A percentile compares a stretch with the other conserved stretches of the same genome.
Evolutionary conservation across 1,139 yeast genomes (phyloP).

Genomic region (Meyerozyma athensensis): DNA sequence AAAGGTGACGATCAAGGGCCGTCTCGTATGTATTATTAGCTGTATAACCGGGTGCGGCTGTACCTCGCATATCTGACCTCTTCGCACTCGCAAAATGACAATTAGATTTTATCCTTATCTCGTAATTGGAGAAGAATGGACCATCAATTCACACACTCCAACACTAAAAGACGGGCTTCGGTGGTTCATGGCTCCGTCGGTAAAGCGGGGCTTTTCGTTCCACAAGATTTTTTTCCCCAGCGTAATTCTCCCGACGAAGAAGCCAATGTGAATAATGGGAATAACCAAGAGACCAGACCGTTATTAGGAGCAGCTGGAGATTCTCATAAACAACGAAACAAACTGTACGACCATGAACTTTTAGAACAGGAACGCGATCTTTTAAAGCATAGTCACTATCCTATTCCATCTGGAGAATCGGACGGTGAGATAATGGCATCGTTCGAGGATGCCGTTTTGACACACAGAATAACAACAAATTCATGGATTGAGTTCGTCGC

Average conservation of each 20-base stretch:
- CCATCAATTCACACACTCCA: constrained; percentile 46
- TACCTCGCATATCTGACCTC: not conserved
- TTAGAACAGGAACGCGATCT: constrained; percentile 12
- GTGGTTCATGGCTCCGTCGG: constrained; percentile 51
- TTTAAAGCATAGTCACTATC: constrained; percentile 8
- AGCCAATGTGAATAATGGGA: not conserved
- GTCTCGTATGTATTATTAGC: not conserved
- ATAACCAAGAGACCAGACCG: not conserved
- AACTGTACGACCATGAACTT: not conserved
- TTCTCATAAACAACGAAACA: not conserved
- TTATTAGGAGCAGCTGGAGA: not conserved
- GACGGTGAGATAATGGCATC: constrained; percentile 10
- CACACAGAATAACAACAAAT: constrained; percentile 12
- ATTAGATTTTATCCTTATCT: constrained; percentile 1
- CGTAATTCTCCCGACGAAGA: not conserved
- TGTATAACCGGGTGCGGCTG: not conserved
- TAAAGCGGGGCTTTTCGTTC: constrained; percentile 48
- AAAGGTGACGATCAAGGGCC: constrained; percentile 9
- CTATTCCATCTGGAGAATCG: constrained; percentile 4
- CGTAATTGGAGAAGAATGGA: constrained; percentile 6
- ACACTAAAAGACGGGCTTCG: constrained; percentile 47
- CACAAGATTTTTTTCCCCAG: constrained; percentile 38
- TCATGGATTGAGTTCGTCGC: constrained; percentile 36
- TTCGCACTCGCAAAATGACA: not conserved
- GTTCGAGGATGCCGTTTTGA: constrained; percentile 11